Evolutionary conservation across 768 basidiomycete species (phyloP).

Genomic region (Sporobolomyces pararoseus): DNA sequence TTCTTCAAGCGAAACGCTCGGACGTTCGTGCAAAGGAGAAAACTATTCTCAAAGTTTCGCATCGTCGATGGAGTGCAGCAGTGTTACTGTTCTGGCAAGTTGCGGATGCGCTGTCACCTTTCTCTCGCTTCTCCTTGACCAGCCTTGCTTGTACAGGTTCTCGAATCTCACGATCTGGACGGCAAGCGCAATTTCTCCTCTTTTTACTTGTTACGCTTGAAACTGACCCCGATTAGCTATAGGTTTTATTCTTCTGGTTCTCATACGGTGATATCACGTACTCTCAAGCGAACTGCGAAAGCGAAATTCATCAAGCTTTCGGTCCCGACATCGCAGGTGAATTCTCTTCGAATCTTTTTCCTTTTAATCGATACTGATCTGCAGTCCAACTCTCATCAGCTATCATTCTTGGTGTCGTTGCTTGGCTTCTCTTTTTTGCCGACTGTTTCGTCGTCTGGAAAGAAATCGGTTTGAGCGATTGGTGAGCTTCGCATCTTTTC

Average conservation of each 20-base stretch:
- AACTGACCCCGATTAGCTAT: background rate
- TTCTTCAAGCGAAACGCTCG: background rate
- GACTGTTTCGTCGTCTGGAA: conserved; percentile 8
- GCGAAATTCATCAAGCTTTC: background rate
- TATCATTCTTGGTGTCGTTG: conserved; percentile 9
- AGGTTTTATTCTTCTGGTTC: background rate
- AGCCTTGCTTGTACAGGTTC: background rate
- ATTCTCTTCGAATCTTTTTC: background rate
- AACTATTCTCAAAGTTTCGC: background rate
- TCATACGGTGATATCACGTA: background rate
- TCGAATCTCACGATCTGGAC: background rate
- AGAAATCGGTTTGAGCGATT: conserved; percentile 8
- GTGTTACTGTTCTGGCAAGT: conserved; percentile 1
- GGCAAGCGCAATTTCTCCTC: background rate
- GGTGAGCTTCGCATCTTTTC: background rate
- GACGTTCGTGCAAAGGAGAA: conserved; percentile 9
- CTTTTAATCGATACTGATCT: background rate
- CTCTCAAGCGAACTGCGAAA: conserved; percentile 18
- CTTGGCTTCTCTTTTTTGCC: conserved; percentile 10
- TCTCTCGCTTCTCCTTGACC: too few relatives aligned
- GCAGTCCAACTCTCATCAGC: background rate
- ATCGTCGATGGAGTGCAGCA: background rate
- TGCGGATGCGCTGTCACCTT: too few relatives aligned
- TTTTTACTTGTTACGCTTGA: too few relatives aligned
- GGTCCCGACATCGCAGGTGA: background rate